Base-by-base conservation (phyloP, 2,329 filamentous ascomycete genomes). In the Botrytis galanthina region DNA sequence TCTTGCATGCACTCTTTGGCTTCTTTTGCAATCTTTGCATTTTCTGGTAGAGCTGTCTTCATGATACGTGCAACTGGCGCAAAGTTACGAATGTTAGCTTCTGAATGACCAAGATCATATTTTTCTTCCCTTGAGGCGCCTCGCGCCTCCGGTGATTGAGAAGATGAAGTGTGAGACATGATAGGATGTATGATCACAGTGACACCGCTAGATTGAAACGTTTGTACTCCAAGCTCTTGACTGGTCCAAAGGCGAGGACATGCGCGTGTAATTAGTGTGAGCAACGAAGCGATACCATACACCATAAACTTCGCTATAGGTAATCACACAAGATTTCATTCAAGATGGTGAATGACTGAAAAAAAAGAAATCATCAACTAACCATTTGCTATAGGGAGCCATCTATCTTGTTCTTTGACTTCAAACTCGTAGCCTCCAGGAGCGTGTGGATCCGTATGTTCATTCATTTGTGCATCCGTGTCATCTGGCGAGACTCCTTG, bases 301-400 rank as follows among this genome's bases (percentile, higher is more conserved):
- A 83, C 75, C 80, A 73, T 72, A 73, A 77, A 75, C 77, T 74
- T 78, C 72, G 73, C 77, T 70, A 75, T 77, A 76, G 76, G 76
- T 77, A 75, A 78, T 78, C 83, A 83, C 85, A 85, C 85, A 87
- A 87, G 83, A 85, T 85, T 84, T 87, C 87, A 86, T 86, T 9
- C 85, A 86, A 83, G 83, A 78, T 78, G 78, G 78, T 77, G 74
- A 57, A 70, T 70, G 61, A 63, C 73, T 74, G 79, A 69, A 70
- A 61, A 66, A 66, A 64, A 77, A 57, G 51, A 70, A 72, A 44
- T 62, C 66, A 63, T 80, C 78, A 84, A 96, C 96, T 89, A 89
- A 99, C 96, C 96, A 94, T 99, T 99, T 86, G 96, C 96, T 89
- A 99, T 99, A 83, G 96, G 96, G 83, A 99, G 90, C 96, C 96